phyloP scores from a whole-genome alignment of 768 basidiomycete species.

The Boletus edulis region DNA sequence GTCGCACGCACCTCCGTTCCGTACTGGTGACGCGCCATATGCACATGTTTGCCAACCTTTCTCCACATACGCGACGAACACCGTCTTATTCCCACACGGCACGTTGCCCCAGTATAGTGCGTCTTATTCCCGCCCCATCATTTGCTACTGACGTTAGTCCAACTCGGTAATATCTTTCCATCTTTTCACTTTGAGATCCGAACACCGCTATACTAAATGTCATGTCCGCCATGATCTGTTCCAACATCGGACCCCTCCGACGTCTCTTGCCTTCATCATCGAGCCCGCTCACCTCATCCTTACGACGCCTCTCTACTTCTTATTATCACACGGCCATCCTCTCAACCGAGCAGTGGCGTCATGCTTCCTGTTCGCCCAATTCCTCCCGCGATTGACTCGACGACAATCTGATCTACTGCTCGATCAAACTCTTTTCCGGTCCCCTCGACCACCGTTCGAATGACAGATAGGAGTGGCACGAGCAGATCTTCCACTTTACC shows the following conservation, averaged over 20 bases:
- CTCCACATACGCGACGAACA: constrained; percentile 2
- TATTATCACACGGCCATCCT: background rate
- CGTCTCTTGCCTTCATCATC: constrained; percentile 1
- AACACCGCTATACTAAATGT: background rate
- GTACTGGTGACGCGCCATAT: constrained; percentile 12
- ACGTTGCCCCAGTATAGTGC: constrained; percentile 10
- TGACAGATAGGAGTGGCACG: constrained; percentile 11
- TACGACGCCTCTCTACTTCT: background rate
- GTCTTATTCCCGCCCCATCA: constrained; percentile 13
- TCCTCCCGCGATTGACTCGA: constrained; percentile 9
- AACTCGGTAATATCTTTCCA: constrained; percentile 8
- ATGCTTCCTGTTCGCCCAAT: constrained; percentile 1
- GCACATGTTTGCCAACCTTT: constrained; percentile 16
- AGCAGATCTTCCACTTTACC: constrained; percentile 14
- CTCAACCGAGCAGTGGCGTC: constrained; percentile 4
- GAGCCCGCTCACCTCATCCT: background rate
- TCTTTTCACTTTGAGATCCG: constrained; percentile 11
- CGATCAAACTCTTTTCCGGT: constrained; percentile 13
- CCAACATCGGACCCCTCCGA: background rate
- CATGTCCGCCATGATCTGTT: constrained; percentile 12
- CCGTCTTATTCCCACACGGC: constrained; percentile 13
- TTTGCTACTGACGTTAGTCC: background rate
- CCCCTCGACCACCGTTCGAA: background rate
- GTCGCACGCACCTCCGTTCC: constrained; percentile 6
- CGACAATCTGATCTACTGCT: constrained; percentile 23